These are phyloP conservation scores for Paramecium octaurelia DNA, from an alignment of 73 alveolate genomes.

Conservation along the genomic window DNA sequence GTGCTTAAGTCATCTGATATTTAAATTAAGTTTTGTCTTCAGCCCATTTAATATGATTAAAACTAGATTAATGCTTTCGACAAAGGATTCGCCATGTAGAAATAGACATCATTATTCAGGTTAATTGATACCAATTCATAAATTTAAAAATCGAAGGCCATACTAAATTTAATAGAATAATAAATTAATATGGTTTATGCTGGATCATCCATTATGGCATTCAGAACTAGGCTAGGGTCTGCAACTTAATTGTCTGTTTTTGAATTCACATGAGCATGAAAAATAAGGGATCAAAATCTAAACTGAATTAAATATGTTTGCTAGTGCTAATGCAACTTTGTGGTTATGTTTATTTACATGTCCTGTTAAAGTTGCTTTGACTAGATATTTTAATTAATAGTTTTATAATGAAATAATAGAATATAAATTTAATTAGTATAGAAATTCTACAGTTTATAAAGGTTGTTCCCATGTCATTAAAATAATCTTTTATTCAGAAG, in stretches of 20 bases:
- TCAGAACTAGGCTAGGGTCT: conserved; percentile 1
- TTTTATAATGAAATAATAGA: not conserved
- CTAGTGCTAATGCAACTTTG: conserved; percentile 33
- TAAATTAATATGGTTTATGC: not conserved
- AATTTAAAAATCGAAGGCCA: not conserved
- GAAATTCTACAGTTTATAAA: not conserved
- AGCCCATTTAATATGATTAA: conserved; percentile 37
- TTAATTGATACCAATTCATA: not conserved
- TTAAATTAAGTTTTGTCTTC: not conserved
- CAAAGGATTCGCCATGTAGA: not conserved
- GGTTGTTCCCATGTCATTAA: not conserved
- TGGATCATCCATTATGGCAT: conserved; percentile 28
- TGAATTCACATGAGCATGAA: not conserved
- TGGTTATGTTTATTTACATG: conserved; percentile 13
- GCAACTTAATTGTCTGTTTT: not conserved
- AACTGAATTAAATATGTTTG: not conserved
- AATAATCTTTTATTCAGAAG: not conserved
- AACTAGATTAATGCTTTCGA: conserved; percentile 40
- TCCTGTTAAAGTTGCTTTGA: not conserved
- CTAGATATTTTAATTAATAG: conserved; percentile 40
- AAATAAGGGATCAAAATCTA: not conserved
- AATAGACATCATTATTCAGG: conserved; percentile 37
- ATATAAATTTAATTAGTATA: not conserved
- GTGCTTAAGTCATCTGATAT: not conserved
- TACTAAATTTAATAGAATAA: no score